Evolutionary conservation across 2,329 filamentous ascomycete species (phyloP), one percentile per base, ranked within the genome.

Genomic region (Fusarium decemcellulare): DNA sequence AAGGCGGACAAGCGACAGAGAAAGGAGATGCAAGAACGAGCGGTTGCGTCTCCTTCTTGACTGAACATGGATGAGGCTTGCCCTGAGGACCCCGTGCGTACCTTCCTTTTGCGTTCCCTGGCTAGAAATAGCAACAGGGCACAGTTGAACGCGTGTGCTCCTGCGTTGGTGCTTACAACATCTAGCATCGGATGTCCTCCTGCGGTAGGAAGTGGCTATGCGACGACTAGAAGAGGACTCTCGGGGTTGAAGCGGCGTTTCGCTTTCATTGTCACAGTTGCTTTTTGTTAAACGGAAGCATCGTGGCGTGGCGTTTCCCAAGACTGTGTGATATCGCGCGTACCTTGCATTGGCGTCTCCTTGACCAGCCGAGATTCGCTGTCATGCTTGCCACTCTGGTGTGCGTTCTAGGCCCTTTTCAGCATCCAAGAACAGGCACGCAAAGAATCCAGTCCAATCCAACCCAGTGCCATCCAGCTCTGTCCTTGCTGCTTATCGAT

Each of bases 341-440:
- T 71, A 68, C 68, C 68, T 71, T 71, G 68, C 68, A 71, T 71
- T 71, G 68, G 68, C 58, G 68, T 59, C 27, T 30, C 40, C 44
- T 51, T 37, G 23, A 39, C 5, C 16, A 50, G 47, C 47, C 47
- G 47, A 50, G 18, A 50, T 50, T 50, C 47, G 47, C 16, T 50
- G 30, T 50, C 47, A 51, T 50, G 39, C 50, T 65, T 53, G 63
- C 64, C 67, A 68, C 64, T 44, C 40, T 68, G 44, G 64, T 55
- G 37, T 68, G 55, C 16, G 36, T 54, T 51, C 55, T 65, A 71
- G 32, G 37, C 63, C 53, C 52, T 42, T 71, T 71, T 42, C 55
- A 71, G 67, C 48, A 44, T 23, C 23, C 42, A 36, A 59, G 53
- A 67, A 67, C 68, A 66, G 68, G 66, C 46, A 54, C 11, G 55